Evolutionary conservation across 192 early-diverging fungal species (phyloP), one percentile per base, ranked within the genome.

Genomic region (Umbelopsis ramanniana): DNA sequence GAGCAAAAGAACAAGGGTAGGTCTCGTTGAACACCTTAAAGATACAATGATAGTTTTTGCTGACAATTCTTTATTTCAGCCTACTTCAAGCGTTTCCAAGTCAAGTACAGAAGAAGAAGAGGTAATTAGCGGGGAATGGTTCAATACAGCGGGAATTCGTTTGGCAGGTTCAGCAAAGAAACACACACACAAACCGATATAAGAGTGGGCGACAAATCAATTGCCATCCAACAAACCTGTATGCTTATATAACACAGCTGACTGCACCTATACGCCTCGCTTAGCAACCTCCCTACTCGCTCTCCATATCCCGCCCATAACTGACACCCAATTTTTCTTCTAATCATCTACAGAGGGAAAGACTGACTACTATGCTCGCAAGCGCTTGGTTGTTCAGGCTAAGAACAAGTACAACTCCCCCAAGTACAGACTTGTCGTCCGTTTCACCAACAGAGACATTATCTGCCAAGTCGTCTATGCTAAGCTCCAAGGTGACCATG

Each of bases 361-460:
- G 93, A 99, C 97, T 83, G 97, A 99, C 90, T 99, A 98, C 96
- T 98, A 97, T 81, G 96, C 97, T 78, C 94, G 97, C 81, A 98
- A 97, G 94, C 91, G 94, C 80, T 89, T 99, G 73, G 92, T 98
- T n/a, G 88, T 91, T 80, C 97, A 99, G 88, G 97, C 97, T 76
- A 99, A 99, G 94, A 97, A 98, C 94, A 99, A 98, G 90, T 99
- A 99, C 95, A 99, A 99, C 93, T 93, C 96, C 69, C 96, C 96
- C 85, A 99, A 99, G 93, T 99, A 98, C 93, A 91, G 97, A 81
- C 85, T 99, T 78, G 96, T 98, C 79, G 97, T 99, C 74, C 96
- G 97, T 72, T 92, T 99, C 94, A 98, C 97, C 90, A 97, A 97
- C 95, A 91, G 87, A 73, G 96, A 98, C 88, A 87, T 98, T 70